Evolutionary conservation across 2,329 filamentous ascomycete species (phyloP), one percentile per base, ranked within the genome.

Genomic region (Colletotrichum orbiculare): DNA sequence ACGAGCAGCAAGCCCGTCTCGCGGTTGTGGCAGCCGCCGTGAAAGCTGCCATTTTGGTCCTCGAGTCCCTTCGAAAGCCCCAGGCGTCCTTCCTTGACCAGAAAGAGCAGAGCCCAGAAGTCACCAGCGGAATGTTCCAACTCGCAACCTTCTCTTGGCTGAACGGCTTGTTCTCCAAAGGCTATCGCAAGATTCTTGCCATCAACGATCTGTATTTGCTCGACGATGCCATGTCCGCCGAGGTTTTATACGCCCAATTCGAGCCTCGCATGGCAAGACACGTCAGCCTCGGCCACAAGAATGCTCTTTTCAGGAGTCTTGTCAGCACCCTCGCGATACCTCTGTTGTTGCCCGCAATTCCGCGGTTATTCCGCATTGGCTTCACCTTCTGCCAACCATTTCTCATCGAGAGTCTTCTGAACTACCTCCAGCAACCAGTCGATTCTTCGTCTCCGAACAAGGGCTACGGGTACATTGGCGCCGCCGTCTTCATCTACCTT

Each of bases 401-500:
- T n/a, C 69, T 82, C 33, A 72, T 82, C 47, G 55, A 71, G 42
- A 69, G 69, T 2, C 64, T 78, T 0, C 61, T 80, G 2, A 48
- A 69, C 11, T 74, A 73, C 43, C 68, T 80, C 3, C 62, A 70
- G 17, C 46, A 68, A 3, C 68, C 75, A 2, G 62, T 70, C 8
- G 62, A 67, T 0, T 17, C 54, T 0, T 59, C 66, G 0, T 64
- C 66, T 0, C 63, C 68, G 1, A 77, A 74, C 38, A 60, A 72
- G 12, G 75, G 79, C 2, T 82, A 80, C 62, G 81, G 81, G 0
- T 73, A 82, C 6, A 79, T 84, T 9, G 81, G 76, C 2, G 80
- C 79, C 3, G 72, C 73, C 0, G 67, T 76, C 1, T 54, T 82
- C 2, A 76, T 81, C 4, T 84, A 82, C 63, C 33, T 67, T 0